Evolutionary conservation across 495 filamentous ascomycete species (phyloP), one percentile per base, ranked within the genome.

Genomic region (Hyaloscypha finlandica): DNA sequence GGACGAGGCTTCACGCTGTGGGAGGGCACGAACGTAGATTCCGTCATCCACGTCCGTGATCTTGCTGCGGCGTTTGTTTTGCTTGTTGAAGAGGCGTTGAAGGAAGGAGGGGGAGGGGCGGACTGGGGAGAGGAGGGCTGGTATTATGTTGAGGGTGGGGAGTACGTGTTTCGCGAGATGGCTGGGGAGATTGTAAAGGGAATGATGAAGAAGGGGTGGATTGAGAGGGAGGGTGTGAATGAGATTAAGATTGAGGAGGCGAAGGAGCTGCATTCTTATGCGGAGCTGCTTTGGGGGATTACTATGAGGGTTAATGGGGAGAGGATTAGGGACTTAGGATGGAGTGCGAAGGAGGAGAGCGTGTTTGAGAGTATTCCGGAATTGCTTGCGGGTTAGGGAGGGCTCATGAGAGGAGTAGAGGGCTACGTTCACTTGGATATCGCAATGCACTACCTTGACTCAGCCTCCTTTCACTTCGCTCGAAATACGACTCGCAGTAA

Each of bases 1-100:
- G 67, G 64, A 4, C 67, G 64, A 51, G 67, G 45, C 1, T 72
- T 72, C 39, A 42, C 29, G 11, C 14, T 72, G 4, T 3, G 45
- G 8, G 60, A 69, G 32, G 70, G 67, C 1, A 35, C 65, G 22
- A 72, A 42, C 22, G 45, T 42, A 4, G 9, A 2, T 14, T 48
- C 42, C 16, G 42, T 14, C 4, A 12, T 48, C 4, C 42, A 48
- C 16, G 42, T 48, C 0, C 9, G 42, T 1, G 42, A 48, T 48
- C 16, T 48, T 1, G 9, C 11, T 19, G 16, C 11, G 0, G 42
- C 42, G 1, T 48, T 48, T 1, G 3, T 48, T 0, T 19, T 48
- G 8, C 16, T 48, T 6, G 42, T 48, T 16, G 42, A 48, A 12
- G 42, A 48, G 42, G 42, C 42, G 1, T 14, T 48, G 16, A 48